These are phyloP conservation scores for Cenchrus purpureus DNA, from an alignment of 176 grass and related monocot genomes.

Conservation along the genomic window DNA sequence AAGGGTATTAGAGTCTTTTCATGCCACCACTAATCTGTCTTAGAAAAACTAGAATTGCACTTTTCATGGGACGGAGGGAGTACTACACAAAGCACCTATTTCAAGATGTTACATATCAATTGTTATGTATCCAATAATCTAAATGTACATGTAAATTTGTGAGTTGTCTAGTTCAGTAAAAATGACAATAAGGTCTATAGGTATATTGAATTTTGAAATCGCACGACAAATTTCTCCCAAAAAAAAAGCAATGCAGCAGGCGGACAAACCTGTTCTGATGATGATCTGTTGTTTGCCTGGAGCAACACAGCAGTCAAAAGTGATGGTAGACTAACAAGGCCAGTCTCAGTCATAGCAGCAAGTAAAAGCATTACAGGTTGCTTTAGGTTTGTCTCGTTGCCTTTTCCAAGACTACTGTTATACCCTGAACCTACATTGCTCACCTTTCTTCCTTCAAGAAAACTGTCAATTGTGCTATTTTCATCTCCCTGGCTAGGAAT, in stretches of 20 bases:
- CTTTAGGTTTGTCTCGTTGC: slow-evolving; percentile 68
- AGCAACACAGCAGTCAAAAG: slow-evolving; percentile 96
- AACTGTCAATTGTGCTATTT: slow-evolving; percentile 46
- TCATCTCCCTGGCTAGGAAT: slow-evolving; percentile 53
- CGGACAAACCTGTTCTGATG: slow-evolving; percentile 82
- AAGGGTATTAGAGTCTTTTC: no score
- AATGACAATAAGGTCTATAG: slow-evolving; percentile 10
- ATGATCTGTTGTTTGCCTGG: slow-evolving; percentile 92
- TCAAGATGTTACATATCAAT: slow-evolving; percentile 19
- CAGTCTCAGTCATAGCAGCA: slow-evolving; percentile 94
- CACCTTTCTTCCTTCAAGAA: slow-evolving; percentile 55
- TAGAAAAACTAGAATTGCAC: no score
- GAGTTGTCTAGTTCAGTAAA: slow-evolving; percentile 13
- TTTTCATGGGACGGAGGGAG: no score
- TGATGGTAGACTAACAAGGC: slow-evolving; percentile 90
- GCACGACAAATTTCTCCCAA: slow-evolving; percentile 25
- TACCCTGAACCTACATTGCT: slow-evolving; percentile 37
- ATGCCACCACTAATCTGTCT: no score
- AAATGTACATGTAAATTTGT: slow-evolving; percentile 16
- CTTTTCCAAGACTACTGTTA: slow-evolving; percentile 45
- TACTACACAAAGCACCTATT: slow-evolving; percentile 9
- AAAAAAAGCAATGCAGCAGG: slow-evolving; percentile 40
- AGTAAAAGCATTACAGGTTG: slow-evolving; percentile 78
- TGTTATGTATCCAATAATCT: background rate
- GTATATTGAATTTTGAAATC: slow-evolving; percentile 22